Base-by-base conservation (phyloP, 352 stramenopile genomes). In the Pythium biforme region DNA sequence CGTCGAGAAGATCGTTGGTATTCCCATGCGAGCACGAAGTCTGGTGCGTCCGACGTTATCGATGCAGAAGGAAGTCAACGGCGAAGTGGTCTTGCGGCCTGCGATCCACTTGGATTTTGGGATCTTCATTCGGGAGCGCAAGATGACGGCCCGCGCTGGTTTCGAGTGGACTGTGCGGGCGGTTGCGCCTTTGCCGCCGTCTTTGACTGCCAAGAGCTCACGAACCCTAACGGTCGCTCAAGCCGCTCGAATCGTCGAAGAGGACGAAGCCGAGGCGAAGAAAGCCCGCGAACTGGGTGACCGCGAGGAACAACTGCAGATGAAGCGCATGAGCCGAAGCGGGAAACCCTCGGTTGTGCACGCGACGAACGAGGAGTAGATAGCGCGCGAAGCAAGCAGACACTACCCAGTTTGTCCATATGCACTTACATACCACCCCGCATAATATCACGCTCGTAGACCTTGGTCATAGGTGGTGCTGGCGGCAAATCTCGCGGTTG, bases 21-120 rank as follows among this genome's bases (percentile, higher is more conserved):
- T 57, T 0, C 51, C 51, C 20, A 57, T 57, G 51, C 51, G 51
- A 11, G 51, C 51, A 12, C n/a, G 51, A 48, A 43, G 51, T 22
- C 31, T 57, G 9, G 51, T 57, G 33, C 51, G 51, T 31, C 34
- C 51, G 51, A 57, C 51, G n/a, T 17, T 57, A 19, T 57, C 51
- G 22, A 57, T 57, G 51, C 51, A 57, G 34, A 57, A 57, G 51
- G 37, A 43, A n/a, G 37, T 43, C 14, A 43, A 43, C 17, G 37
- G 37, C 8, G 37, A 43, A 17, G 15, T 14, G 14, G n/a, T 43
- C 3, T 17, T 43, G 1, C 37, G 37, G 17, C 37, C 37, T 4
- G 37, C 37, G 37, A 43, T 43, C 17, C 37, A 43, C 37, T 43
- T 43, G 37, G 37, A 43, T 7, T 43, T 43, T n/a, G 37, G 37